A percentile compares a stretch with the other conserved stretches of the same genome.
These are phyloP conservation scores for Prunus yedoensis DNA, from an alignment of 331 rosid species.

Conservation along the genomic window DNA sequence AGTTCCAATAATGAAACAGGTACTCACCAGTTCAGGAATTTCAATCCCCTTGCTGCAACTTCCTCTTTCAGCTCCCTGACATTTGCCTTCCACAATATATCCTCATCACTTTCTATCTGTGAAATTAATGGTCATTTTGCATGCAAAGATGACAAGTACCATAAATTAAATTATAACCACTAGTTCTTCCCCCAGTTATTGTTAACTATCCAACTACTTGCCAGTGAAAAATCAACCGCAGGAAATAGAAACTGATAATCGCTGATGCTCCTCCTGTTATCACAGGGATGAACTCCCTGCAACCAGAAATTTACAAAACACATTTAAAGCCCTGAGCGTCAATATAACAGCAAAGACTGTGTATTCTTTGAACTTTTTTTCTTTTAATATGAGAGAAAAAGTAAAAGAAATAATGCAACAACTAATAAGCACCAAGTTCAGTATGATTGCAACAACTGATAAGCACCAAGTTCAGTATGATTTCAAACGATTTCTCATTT, in stretches of 20 bases:
- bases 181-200: background rate
- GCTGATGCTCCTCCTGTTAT: constrained; percentile 35
- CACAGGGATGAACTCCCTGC: constrained; percentile 57
- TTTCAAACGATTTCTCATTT: background rate
- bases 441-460: background rate
- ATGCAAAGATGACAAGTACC: constrained; percentile 1
- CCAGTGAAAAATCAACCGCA: constrained; percentile 49
- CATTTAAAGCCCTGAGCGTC: background rate
- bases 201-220: constrained; percentile 25
- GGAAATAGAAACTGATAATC: constrained; percentile 48
- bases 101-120: constrained; percentile 49
- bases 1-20: background rate
- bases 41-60: constrained; percentile 41
- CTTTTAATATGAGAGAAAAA: background rate
- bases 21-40: constrained; percentile 43
- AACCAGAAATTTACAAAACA: constrained; percentile 16
- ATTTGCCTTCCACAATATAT: constrained; percentile 41
- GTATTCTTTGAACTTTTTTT: background rate
- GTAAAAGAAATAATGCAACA: background rate
- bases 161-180: background rate
- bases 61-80: constrained; percentile 49
- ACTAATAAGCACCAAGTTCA: background rate
- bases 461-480: background rate
- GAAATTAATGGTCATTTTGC: background rate
- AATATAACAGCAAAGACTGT: background rate